Conservation (phyloP, 176 grass and related monocot species). For the Aegilops bicornis region DNA sequence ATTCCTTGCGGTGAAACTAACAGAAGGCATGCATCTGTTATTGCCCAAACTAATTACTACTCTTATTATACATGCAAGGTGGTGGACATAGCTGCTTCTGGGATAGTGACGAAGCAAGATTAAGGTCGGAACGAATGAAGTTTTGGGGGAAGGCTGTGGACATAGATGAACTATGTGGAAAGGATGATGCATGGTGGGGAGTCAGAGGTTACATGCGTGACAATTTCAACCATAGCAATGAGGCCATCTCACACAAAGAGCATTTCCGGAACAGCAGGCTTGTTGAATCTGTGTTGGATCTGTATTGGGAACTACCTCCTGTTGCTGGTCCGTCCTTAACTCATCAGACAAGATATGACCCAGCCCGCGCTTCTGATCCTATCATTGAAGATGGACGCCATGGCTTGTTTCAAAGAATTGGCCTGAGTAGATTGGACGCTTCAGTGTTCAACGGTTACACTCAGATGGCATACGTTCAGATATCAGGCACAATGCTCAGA, state of each 20-base stretch:
- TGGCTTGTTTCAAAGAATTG: conserved; percentile 63
- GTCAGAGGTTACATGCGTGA: conserved; percentile 73
- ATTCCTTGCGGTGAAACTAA: no score
- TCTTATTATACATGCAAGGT: no score
- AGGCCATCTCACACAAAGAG: conserved; percentile 62
- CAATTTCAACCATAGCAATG: conserved; percentile 85
- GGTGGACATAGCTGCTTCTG: conserved; percentile 81
- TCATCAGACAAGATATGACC: conserved; percentile 93
- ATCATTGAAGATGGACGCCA: conserved; percentile 81
- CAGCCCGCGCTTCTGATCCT: conserved; percentile 61
- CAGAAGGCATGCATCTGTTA: no score
- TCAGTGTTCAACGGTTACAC: conserved; percentile 93
- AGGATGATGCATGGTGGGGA: conserved; percentile 88
- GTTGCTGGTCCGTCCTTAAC: conserved; percentile 85
- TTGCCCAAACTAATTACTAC: no score
- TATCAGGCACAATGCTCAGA: conserved; percentile 42
- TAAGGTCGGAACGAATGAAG: conserved; percentile 63
- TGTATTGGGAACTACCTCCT: conserved; percentile 93
- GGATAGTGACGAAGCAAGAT: conserved; percentile 83
- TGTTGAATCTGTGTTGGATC: conserved; percentile 72
- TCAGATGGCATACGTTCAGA: conserved; percentile 85
- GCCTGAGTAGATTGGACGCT: conserved; percentile 57
- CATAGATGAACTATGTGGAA: conserved; percentile 64
- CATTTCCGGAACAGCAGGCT: conserved; percentile 85
- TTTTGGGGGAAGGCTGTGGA: conserved; percentile 85